Percentiles rank a stretch among this genome's conserved stretches.
These are phyloP conservation scores for Phaeodactylum tricornutum DNA, from an alignment of 108 stramenopile genomes.

Conservation along the genomic window DNA sequence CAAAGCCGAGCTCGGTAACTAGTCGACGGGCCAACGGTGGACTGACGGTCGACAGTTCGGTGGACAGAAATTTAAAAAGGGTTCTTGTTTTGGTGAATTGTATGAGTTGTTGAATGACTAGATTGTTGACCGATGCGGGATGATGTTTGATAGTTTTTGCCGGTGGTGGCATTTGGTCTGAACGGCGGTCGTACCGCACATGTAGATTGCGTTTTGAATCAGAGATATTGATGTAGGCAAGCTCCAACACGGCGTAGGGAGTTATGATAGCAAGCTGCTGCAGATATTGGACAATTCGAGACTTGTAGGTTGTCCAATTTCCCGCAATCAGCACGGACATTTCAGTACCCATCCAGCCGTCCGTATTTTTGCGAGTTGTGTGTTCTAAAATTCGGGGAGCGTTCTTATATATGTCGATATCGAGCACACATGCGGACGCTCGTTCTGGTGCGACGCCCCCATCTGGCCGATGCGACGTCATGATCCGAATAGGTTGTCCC, in stretches of 20 bases:
- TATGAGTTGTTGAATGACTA: slow-evolving; percentile 87
- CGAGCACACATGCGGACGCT: slow-evolving; percentile 71
- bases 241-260: slow-evolving; percentile 79
- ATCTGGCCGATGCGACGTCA: slow-evolving; percentile 40
- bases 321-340: slow-evolving; percentile 84
- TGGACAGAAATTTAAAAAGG: slow-evolving; percentile 61
- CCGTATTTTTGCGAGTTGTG: slow-evolving; percentile 44
- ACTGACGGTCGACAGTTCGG: slow-evolving; percentile 62
- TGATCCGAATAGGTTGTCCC: slow-evolving; percentile 81
- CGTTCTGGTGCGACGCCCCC: slow-evolving; percentile 26
- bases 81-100: slow-evolving; percentile 62
- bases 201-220: slow-evolving; percentile 54
- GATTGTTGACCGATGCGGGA: slow-evolving; percentile 87
- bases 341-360: slow-evolving; percentile 75
- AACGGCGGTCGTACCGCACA: slow-evolving; percentile 62
- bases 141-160: slow-evolving; percentile 91
- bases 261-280: slow-evolving; percentile 96
- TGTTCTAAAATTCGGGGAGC: slow-evolving; percentile 74
- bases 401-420: slow-evolving; percentile 95
- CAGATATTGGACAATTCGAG: slow-evolving; percentile 83
- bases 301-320: slow-evolving; percentile 86
- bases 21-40: slow-evolving; percentile 51
- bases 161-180: slow-evolving; percentile 86
- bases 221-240: slow-evolving; percentile 51
- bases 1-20: slow-evolving; percentile 43